Conservation (phyloP, 768 basidiomycete genomes). For the Lactifluus volemus region DNA sequence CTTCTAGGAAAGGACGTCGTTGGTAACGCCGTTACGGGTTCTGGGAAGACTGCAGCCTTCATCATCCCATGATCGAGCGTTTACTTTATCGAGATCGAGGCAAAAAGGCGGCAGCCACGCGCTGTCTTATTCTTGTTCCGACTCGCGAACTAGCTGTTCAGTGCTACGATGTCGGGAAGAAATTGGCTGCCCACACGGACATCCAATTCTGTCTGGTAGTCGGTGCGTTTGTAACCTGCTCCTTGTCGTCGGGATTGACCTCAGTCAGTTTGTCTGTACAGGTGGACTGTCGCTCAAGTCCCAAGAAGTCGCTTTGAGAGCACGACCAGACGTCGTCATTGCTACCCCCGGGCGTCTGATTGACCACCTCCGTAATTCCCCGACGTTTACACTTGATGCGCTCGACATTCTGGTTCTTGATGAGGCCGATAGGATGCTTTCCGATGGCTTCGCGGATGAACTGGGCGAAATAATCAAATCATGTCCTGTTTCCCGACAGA, state of each 20-base stretch:
- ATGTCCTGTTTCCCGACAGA: constrained; percentile 83
- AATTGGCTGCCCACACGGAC: constrained; percentile 80
- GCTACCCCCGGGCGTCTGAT: constrained; percentile 92
- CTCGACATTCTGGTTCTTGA: constrained; percentile 92
- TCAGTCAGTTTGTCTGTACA: constrained; percentile 26
- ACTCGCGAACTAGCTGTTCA: constrained; percentile 95
- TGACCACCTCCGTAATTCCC: constrained; percentile 94
- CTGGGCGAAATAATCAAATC: constrained; percentile 87
- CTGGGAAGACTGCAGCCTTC: constrained; percentile 98
- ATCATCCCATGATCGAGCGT: constrained; percentile 87
- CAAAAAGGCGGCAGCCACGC: constrained; percentile 73
- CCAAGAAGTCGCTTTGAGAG: constrained; percentile 78
- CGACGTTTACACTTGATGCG: constrained; percentile 84
- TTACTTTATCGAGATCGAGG: constrained; percentile 87
- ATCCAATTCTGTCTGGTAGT: constrained; percentile 87
- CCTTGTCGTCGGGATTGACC: background rate
- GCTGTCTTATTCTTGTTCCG: constrained; percentile 89
- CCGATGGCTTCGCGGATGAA: constrained; percentile 92
- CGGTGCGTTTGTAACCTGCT: constrained; percentile 38
- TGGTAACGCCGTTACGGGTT: constrained; percentile 92
- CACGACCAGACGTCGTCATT: constrained; percentile 88
- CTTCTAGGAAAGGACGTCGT: constrained; percentile 94
- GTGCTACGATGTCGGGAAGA: constrained; percentile 86
- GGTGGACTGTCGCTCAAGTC: constrained; percentile 91
- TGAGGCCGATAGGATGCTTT: constrained; percentile 97